phyloP scores from a whole-genome alignment of 148 eudicot species.

The Drosera capensis region DNA sequence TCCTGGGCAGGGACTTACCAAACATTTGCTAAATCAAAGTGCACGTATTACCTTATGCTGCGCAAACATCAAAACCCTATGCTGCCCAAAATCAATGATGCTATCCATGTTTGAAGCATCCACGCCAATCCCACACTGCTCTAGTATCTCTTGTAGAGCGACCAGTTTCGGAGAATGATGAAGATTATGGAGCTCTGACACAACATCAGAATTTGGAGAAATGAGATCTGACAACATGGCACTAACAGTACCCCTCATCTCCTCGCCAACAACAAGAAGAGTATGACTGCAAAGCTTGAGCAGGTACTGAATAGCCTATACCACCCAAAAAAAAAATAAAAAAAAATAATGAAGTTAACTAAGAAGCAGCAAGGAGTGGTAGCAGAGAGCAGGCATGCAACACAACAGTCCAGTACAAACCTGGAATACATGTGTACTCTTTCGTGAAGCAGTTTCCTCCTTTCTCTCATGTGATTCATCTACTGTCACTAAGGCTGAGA shows the following conservation, averaged over 20 bases:
- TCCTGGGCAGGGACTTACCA: neutral
- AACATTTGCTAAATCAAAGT: neutral
- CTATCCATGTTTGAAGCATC: conserved; percentile 68
- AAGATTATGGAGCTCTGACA: conserved; percentile 69
- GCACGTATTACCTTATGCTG: conserved; percentile 39
- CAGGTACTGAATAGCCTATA: conserved; percentile 65
- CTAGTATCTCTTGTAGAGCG: conserved; percentile 92
- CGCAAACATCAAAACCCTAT: conserved; percentile 94
- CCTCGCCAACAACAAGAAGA: conserved; percentile 70
- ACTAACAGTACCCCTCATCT: conserved; percentile 44
- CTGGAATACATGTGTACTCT: conserved; percentile 93
- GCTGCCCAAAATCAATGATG: conserved; percentile 65
- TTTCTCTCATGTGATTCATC: conserved; percentile 40
- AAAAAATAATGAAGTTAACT: neutral
- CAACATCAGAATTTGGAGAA: conserved; percentile 34
- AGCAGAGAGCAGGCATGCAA: neutral
- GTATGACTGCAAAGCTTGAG: conserved; percentile 98
- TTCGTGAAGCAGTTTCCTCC: conserved; percentile 43
- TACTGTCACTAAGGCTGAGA: conserved; percentile 52
- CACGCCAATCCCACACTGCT: conserved; percentile 95
- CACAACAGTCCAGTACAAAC: neutral
- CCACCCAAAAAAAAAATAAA: neutral
- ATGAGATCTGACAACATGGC: conserved; percentile 38
- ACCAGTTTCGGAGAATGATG: conserved; percentile 96
- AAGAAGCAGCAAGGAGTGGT: neutral